A percentile compares a stretch with the other conserved stretches of the same genome.
phyloP scores from a whole-genome alignment of 176 grass and related monocot genomes.

The Bolboschoenus planiculmis region DNA sequence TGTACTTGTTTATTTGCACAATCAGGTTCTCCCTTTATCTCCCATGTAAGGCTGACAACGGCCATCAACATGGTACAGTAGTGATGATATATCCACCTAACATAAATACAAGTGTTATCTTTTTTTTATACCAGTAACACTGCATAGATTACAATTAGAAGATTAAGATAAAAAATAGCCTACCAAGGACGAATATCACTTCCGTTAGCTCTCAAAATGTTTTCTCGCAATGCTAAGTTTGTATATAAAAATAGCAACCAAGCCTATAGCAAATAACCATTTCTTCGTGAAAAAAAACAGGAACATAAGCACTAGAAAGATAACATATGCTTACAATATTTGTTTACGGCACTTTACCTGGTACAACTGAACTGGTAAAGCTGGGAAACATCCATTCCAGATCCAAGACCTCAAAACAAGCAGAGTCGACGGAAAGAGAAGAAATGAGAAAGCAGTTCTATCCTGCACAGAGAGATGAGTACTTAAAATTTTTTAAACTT shows the following conservation, averaged over 20 bases:
- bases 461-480: conserved; percentile 45
- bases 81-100: conserved; percentile 98
- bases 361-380: conserved; percentile 86
- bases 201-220: conserved; percentile 72
- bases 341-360: conserved; percentile 40
- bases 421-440: conserved; percentile 64
- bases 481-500: neutral
- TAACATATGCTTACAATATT: neutral
- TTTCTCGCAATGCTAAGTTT: conserved; percentile 74
- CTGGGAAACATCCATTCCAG: conserved; percentile 82
- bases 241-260: conserved; percentile 77
- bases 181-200: conserved; percentile 86
- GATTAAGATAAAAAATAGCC: conserved; percentile 6
- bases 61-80: conserved; percentile 95
- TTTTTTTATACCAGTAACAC: neutral
- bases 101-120: conserved; percentile 17
- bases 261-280: conserved; percentile 33
- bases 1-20: conserved; percentile 85
- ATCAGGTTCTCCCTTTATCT: conserved; percentile 85
- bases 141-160: neutral
- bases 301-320: conserved; percentile 12
- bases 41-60: conserved; percentile 94
- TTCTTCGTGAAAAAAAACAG: neutral
- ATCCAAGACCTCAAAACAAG: conserved; percentile 72
- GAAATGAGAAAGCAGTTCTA: conserved; percentile 83